These are phyloP conservation scores for Dendrobium officinale DNA, from an alignment of 106 monocot genomes.

Conservation along the genomic window DNA sequence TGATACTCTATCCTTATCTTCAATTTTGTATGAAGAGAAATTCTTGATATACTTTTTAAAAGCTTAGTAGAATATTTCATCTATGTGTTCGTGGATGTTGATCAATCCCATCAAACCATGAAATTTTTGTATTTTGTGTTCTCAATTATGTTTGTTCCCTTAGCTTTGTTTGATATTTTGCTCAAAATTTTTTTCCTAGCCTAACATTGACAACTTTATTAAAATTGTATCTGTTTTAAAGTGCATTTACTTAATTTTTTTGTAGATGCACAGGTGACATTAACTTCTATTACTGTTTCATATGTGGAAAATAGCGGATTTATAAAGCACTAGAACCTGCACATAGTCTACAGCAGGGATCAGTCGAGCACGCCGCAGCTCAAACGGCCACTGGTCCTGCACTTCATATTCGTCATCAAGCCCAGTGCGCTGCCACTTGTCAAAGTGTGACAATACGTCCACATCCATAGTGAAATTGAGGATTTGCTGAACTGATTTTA, in stretches of 20 bases:
- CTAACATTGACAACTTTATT: neutral
- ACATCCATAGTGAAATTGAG: constrained; percentile 98
- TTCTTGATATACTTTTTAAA: too few relatives aligned
- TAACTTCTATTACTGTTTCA: neutral
- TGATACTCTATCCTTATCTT: too few relatives aligned
- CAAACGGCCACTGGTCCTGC: constrained; percentile 95
- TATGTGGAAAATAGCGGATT: neutral
- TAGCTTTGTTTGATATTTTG: too few relatives aligned
- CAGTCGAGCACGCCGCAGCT: constrained; percentile 78
- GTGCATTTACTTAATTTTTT: neutral
- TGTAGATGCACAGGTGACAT: neutral
- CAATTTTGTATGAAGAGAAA: too few relatives aligned
- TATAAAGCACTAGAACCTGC: constrained; percentile 34
- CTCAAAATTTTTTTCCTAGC: too few relatives aligned
- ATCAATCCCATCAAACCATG: too few relatives aligned
- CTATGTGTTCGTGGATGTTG: too few relatives aligned
- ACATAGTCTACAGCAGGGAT: constrained; percentile 90
- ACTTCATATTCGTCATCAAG: constrained; percentile 74
- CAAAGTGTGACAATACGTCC: constrained; percentile 84
- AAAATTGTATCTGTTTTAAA: neutral
- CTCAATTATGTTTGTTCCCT: too few relatives aligned
- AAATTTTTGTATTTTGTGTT: too few relatives aligned
- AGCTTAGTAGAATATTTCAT: too few relatives aligned
- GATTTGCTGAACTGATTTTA: constrained; percentile 61
- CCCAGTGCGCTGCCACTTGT: constrained; percentile 68